Percentiles rank a stretch among this genome's conserved stretches.
Evolutionary conservation across 2,329 filamentous ascomycete species (phyloP).

Genomic region (Lojkania enalia): DNA sequence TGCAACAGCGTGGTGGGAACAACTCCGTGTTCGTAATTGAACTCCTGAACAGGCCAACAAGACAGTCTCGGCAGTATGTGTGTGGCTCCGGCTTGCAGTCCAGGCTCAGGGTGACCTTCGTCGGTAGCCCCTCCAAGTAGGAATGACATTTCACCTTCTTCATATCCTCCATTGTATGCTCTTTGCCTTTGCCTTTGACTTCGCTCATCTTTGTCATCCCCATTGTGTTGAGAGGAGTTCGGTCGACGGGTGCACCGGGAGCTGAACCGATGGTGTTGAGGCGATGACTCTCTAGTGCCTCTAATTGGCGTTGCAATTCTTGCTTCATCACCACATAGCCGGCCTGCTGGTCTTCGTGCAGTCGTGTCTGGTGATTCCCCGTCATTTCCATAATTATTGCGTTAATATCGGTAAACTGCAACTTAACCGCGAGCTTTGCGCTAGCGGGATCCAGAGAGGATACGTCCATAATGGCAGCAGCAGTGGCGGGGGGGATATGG

Average conservation of each 20-base stretch:
- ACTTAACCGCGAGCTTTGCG: conserved; percentile 18
- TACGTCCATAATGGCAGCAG: conserved; percentile 6
- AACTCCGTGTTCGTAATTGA: conserved; percentile 18
- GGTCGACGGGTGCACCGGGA: not conserved
- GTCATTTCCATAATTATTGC: not conserved
- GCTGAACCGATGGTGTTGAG: conserved; percentile 10
- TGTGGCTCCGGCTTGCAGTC: conserved; percentile 18
- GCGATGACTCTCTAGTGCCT: conserved; percentile 14
- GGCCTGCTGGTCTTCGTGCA: conserved; percentile 7
- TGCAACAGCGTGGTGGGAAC: conserved; percentile 31
- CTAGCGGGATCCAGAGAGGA: conserved; percentile 15
- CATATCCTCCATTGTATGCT: conserved; percentile 7
- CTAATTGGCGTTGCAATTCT: conserved; percentile 8
- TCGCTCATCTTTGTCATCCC: not conserved
- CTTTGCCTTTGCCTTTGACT: not conserved
- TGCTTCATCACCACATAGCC: conserved; percentile 5
- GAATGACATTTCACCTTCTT: conserved; percentile 6
- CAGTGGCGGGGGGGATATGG: not conserved
- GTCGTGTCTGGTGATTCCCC: too few species aligned
- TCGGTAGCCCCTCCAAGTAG: not conserved
- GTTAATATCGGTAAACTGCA: conserved; percentile 11
- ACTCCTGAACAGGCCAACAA: conserved; percentile 23
- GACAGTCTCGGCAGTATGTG: conserved; percentile 28
- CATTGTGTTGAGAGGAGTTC: not conserved
- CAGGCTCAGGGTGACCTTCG: conserved; percentile 6